A percentile compares a stretch with the other conserved stretches of the same genome.
Evolutionary conservation across 805 yeast genomes (phyloP).

Genomic region (Zygosaccharomyces gambellarensis): DNA sequence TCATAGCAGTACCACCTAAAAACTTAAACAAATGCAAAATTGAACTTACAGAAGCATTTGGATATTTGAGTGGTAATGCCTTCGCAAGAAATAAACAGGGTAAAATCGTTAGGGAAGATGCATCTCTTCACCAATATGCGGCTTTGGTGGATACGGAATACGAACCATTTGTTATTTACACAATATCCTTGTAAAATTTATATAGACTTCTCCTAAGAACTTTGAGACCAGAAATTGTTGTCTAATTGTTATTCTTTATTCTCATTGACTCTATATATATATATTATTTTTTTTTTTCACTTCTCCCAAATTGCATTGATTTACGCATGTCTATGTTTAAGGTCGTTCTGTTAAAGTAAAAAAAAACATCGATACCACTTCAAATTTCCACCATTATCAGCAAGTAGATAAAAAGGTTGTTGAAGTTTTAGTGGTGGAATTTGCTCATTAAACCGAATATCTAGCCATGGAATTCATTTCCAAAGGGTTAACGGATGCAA

Average conservation of each 20-base stretch:
- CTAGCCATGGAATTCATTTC: neutral
- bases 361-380: neutral
- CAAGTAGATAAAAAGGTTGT: neutral
- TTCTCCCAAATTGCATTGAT: neutral
- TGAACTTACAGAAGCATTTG: conserved; percentile 69
- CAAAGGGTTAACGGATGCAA: neutral
- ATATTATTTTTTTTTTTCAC: no score
- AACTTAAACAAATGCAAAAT: conserved; percentile 54
- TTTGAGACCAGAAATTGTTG: no score
- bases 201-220: conserved; percentile 1
- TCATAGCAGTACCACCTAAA: conserved; percentile 44
- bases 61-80: conserved; percentile 89
- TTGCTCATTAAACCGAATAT: neutral
- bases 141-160: conserved; percentile 90
- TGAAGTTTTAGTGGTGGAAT: neutral
- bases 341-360: neutral
- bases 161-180: conserved; percentile 89
- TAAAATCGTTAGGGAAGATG: conserved; percentile 52
- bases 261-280: neutral
- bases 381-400: neutral
- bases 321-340: neutral
- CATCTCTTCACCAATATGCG: conserved; percentile 77
- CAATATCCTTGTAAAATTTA: conserved; percentile 12
- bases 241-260: neutral
- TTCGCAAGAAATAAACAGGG: conserved; percentile 65